A percentile compares a stretch with the other conserved stretches of the same genome.
Conservation (phyloP, 257 asterid species). For the Datura wrightii region DNA sequence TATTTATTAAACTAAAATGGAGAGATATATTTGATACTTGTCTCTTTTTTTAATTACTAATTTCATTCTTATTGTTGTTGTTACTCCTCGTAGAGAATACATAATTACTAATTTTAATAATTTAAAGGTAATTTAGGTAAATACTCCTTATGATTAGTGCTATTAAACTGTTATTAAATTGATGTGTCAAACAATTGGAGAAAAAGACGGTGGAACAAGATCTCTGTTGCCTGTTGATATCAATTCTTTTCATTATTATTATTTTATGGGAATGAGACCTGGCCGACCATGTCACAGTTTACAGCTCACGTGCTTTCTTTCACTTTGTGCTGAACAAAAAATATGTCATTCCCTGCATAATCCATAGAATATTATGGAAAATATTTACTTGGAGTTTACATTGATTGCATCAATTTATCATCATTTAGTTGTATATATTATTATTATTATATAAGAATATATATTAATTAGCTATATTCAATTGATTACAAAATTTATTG, state of each 20-base stretch:
- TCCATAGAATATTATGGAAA: no score
- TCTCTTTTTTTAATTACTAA: no score
- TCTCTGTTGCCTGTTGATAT: constrained; percentile 16
- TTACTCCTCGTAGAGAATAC: neutral
- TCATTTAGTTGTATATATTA: no score
- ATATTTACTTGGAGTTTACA: no score
- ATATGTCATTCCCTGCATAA: neutral
- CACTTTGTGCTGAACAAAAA: neutral
- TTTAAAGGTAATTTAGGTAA: neutral
- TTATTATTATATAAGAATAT: no score
- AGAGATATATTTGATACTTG: no score
- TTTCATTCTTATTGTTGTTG: no score
- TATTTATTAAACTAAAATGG: no score
- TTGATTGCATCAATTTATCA: no score
- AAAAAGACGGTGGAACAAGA: neutral
- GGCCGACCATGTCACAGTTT: constrained; percentile 2
- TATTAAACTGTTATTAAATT: neutral
- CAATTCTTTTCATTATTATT: neutral
- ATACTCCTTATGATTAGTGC: neutral
- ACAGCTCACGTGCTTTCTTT: constrained; percentile 22
- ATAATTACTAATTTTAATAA: neutral
- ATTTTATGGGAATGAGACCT: neutral
- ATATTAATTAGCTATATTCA: no score
- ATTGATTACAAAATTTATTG: no score
- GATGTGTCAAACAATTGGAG: neutral